Evolutionary conservation across 371 early-diverging fungal species (phyloP).

Genomic region (Mortierella sp.): DNA sequence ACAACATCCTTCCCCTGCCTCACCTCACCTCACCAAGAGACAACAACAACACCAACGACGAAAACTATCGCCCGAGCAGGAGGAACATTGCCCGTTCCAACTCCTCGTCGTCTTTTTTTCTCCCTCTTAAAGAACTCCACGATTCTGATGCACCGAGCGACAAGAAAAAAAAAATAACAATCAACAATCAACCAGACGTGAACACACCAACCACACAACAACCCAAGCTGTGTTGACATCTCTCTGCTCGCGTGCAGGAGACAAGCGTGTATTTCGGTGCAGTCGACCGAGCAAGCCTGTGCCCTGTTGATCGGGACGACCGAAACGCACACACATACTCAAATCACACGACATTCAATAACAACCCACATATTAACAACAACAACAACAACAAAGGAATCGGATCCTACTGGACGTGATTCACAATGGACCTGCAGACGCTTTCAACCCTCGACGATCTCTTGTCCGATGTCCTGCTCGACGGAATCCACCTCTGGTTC

Average conservation of each 20-base stretch:
- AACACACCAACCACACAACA: not conserved
- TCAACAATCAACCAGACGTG: not conserved
- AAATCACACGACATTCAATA: not conserved
- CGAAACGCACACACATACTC: not conserved
- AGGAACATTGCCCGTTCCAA: not conserved
- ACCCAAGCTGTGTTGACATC: not conserved
- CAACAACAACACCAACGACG: not conserved
- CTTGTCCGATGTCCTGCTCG: conserved; percentile 77
- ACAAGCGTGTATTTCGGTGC: not conserved
- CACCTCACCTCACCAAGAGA: not conserved
- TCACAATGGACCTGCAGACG: conserved; percentile 63
- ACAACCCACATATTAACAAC: not conserved
- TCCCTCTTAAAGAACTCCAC: too few relatives aligned
- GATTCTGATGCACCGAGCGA: too few relatives aligned
- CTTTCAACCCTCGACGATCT: conserved; percentile 81
- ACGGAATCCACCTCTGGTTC: conserved; percentile 77
- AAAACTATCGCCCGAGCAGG: not conserved
- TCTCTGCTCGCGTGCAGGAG: conserved; percentile 1
- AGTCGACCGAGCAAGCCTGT: not conserved
- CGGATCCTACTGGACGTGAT: not conserved
- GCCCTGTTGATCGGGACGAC: conserved; percentile 10
- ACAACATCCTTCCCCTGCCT: not conserved
- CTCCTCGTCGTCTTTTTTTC: not conserved
- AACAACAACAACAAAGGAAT: not conserved
- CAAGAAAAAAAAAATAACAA: not conserved